Percentiles rank a stretch among this genome's conserved stretches.
Conservation (phyloP, 2,329 filamentous ascomycete genomes). For the Didymella segeticola region DNA sequence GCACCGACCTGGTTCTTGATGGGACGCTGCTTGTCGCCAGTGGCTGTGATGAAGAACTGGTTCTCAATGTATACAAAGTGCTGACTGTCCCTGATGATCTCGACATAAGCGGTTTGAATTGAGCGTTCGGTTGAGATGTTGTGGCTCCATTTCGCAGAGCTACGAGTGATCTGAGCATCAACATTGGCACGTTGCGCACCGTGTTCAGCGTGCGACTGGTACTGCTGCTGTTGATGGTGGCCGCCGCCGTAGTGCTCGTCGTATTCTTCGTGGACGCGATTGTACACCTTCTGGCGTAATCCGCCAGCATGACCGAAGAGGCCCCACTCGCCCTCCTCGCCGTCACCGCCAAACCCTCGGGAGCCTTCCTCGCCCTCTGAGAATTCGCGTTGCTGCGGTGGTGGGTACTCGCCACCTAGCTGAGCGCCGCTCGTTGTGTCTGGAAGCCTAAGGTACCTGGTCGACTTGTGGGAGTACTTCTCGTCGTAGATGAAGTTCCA, state of each 20-base stretch:
- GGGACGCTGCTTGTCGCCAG: slow-evolving; percentile 71
- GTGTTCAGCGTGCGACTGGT: slow-evolving; percentile 42
- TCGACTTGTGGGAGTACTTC: slow-evolving; percentile 73
- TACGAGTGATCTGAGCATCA: slow-evolving; percentile 49
- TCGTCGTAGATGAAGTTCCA: slow-evolving; percentile 91
- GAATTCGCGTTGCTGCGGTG: slow-evolving; percentile 45
- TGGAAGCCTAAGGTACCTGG: slow-evolving; percentile 53
- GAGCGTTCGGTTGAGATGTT: slow-evolving; percentile 72
- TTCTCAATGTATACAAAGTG: slow-evolving; percentile 85
- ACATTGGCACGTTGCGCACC: slow-evolving; percentile 36
- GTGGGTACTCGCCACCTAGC: slow-evolving; percentile 51
- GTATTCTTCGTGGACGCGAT: slow-evolving; percentile 34
- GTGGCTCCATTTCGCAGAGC: slow-evolving; percentile 64
- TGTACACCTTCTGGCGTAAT: slow-evolving; percentile 40
- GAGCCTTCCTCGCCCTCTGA: slow-evolving; percentile 46
- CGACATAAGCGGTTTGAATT: slow-evolving; percentile 83
- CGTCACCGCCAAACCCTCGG: slow-evolving; percentile 45
- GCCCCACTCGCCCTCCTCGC: slow-evolving; percentile 43
- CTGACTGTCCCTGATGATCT: slow-evolving; percentile 70
- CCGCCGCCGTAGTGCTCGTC: slow-evolving; percentile 33
- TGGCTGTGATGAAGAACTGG: slow-evolving; percentile 89
- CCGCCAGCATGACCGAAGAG: slow-evolving; percentile 37
- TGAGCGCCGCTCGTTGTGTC: slow-evolving; percentile 40
- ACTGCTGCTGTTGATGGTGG: slow-evolving; percentile 20
- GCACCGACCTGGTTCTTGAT: slow-evolving; percentile 80